phyloP scores from a whole-genome alignment of 306 rosid genomes.

The Vigna hirtella region DNA sequence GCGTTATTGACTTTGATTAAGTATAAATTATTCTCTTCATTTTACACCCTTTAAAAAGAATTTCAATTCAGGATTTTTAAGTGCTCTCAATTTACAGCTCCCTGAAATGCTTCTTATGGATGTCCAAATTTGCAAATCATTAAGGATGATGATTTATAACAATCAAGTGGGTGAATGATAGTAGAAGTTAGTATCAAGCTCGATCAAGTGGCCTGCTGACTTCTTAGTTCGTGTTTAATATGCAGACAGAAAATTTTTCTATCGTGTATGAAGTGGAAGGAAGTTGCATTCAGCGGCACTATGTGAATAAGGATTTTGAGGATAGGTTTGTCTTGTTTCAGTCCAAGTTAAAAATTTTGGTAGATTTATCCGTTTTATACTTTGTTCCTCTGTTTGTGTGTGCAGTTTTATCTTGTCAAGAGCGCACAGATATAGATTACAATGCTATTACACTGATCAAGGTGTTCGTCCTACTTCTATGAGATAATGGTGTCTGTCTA shows the following conservation, averaged over 20 bases:
- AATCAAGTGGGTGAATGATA: constrained; percentile 7
- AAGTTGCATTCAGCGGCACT: constrained; percentile 63
- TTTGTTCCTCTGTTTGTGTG: constrained; percentile 22
- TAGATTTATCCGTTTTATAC: constrained; percentile 31
- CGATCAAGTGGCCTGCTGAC: constrained; percentile 31
- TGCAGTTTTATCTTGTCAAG: constrained; percentile 78
- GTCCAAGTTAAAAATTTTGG: constrained; percentile 8
- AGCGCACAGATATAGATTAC: constrained; percentile 83
- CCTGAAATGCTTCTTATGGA: constrained; percentile 8
- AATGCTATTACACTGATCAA: constrained; percentile 88
- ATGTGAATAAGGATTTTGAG: constrained; percentile 58
- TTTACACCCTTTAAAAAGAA: background rate
- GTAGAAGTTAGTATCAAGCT: constrained; percentile 6
- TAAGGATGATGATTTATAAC: constrained; percentile 6
- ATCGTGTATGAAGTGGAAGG: constrained; percentile 77
- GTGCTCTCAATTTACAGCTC: constrained; percentile 9
- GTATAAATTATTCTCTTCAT: background rate
- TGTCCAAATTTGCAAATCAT: background rate
- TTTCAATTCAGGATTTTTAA: constrained; percentile 8
- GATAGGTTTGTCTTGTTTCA: constrained; percentile 56
- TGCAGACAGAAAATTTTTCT: constrained; percentile 69
- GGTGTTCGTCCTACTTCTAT: constrained; percentile 51
- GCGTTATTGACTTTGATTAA: background rate
- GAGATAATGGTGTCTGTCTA: background rate
- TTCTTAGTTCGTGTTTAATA: constrained; percentile 30